A percentile compares a stretch with the other conserved stretches of the same genome.
Conservation (phyloP, 73 alveolate genomes). For the Stentor roeselii region DNA sequence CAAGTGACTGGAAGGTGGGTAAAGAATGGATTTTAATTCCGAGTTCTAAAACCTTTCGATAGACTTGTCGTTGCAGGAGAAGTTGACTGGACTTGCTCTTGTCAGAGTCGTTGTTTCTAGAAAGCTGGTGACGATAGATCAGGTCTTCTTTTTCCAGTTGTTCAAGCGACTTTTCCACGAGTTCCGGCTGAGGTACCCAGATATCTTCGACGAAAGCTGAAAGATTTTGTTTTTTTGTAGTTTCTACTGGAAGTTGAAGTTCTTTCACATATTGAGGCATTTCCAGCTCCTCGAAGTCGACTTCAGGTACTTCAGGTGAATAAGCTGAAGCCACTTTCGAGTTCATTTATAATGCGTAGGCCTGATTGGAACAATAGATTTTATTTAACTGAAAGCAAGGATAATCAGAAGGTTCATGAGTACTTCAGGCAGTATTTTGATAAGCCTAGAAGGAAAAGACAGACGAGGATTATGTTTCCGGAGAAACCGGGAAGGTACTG, state of each 20-base stretch:
- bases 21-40: not conserved
- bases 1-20: not conserved
- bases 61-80: not conserved
- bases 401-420: constrained; percentile 9
- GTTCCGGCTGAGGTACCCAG: constrained; percentile 22
- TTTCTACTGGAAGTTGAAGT: not conserved
- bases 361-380: constrained; percentile 9
- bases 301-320: not conserved
- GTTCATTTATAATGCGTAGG: not conserved
- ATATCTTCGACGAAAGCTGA: not conserved
- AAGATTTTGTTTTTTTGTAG: not conserved
- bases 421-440: constrained; percentile 20
- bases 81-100: not conserved
- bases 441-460: not conserved
- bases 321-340: not conserved
- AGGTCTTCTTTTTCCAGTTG: not conserved
- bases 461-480: not conserved
- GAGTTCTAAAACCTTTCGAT: not conserved
- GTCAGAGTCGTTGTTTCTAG: not conserved
- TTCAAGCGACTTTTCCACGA: constrained; percentile 10
- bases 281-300: constrained; percentile 11
- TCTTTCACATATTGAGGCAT: constrained; percentile 24
- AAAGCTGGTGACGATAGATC: not conserved
- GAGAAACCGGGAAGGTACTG: not conserved
- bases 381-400: not conserved